phyloP scores from a whole-genome alignment of 495 filamentous ascomycete species.

The Penicillium cosmopolitanum region DNA sequence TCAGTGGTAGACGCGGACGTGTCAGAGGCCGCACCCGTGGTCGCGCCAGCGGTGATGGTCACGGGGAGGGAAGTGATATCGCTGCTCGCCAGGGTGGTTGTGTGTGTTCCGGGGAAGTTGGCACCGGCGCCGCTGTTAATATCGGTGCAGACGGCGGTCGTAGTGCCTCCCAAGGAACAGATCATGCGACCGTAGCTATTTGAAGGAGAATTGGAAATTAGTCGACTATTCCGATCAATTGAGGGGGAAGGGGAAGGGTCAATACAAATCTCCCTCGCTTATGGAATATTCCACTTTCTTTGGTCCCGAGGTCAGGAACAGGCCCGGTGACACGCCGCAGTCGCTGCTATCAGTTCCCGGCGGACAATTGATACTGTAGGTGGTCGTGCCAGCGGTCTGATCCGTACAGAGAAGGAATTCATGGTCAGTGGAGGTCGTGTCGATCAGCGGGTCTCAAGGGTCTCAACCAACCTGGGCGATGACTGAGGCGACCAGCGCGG shows the following conservation, averaged over 20 bases:
- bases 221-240: background rate
- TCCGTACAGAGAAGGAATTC: background rate
- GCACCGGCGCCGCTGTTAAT: conserved; percentile 29
- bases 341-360: conserved; percentile 30
- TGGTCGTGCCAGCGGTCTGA: conserved; percentile 40
- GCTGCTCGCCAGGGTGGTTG: conserved; percentile 14
- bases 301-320: conserved; percentile 36
- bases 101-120: conserved; percentile 30
- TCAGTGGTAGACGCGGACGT: conserved; percentile 10
- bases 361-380: conserved; percentile 46
- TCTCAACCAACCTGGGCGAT: conserved; percentile 30
- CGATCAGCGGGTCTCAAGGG: background rate
- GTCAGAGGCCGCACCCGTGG: conserved; percentile 16
- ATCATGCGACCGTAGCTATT: conserved; percentile 30
- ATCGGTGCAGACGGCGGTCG: conserved; percentile 39
- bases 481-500: conserved; percentile 45
- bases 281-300: conserved; percentile 27
- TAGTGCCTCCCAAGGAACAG: conserved; percentile 41
- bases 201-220: background rate
- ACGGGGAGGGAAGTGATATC: conserved; percentile 33
- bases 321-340: conserved; percentile 39
- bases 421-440: conserved; percentile 7
- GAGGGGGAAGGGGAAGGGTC: background rate
- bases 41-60: conserved; percentile 37
- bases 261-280: conserved; percentile 12